Base-by-base conservation (phyloP, 2,329 filamentous ascomycete genomes). In the Magnaporthiopsis incrustans region DNA sequence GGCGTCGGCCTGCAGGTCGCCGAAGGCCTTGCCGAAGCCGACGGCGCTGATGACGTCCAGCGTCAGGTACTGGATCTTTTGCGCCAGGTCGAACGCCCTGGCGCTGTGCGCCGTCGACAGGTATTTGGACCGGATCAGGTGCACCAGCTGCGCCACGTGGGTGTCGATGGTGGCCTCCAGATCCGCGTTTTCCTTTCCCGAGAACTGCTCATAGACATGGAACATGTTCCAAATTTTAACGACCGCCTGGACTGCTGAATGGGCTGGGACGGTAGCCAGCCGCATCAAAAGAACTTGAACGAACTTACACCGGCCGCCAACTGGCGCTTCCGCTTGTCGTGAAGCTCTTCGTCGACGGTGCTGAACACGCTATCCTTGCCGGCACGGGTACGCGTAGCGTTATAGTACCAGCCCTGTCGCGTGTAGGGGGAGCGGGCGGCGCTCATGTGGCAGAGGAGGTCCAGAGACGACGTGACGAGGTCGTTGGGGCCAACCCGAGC, bases 161-260 rank as follows among this genome's bases (percentile, higher is more conserved):
- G 70, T 67, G 67, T 86, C 80, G 63, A 86, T 77, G n/a, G 77
- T 74, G 14, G 71, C 66, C 68, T 86, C 82, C 26, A 85, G 70
- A 3, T 72, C 72, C 12, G 75, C 73, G 65, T 83, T 83, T 60
- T 85, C 83, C 67, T 82, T 83, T 50, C 82, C 82, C 2, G 80
- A 79, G 68, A 85, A 85, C 80, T 80, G 44, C 7, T 4, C 30
- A 30, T 30, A 30, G 30, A 30, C 57, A 58, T 18, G n/a, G 71
- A 12, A 12, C 22, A 22, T 60, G 4, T 33, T 10, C 27, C 22
- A n/a, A 57, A 50, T 15, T 33, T n/a, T 30, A 30, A 30, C 30
- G 2, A 30, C 4, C 30, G 30, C 30, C 30, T 30, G 2, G 30
- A 30, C 30, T 4, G 30, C n/a, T 4, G 30, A 1, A 30, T 6